Evolutionary conservation across 257 asterid genomes (phyloP).

Genomic region (Craterostigma plantagineum): DNA sequence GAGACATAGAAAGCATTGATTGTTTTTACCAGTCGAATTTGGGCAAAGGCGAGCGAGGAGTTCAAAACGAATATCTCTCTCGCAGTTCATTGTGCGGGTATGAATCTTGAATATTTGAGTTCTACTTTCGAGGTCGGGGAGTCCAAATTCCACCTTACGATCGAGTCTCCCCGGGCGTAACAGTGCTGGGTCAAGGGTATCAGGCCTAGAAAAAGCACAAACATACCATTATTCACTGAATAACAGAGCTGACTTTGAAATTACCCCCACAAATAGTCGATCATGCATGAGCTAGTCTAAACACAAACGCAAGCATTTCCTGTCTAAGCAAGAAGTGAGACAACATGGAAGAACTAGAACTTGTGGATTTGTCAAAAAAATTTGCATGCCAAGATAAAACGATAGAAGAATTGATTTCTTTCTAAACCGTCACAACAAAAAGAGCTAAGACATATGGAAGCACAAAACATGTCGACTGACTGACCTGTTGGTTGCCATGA

Average conservation of each 20-base stretch:
- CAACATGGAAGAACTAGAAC: too few species aligned
- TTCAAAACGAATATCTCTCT: conserved; percentile 59
- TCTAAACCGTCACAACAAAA: background rate
- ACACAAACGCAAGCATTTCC: too few species aligned
- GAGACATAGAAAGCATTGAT: background rate
- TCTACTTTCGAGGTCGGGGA: conserved; percentile 67
- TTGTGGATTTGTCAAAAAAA: too few species aligned
- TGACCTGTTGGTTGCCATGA: conserved; percentile 96
- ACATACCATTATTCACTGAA: too few species aligned
- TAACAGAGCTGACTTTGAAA: too few species aligned
- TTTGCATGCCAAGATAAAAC: too few species aligned
- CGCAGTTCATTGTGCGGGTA: conserved; percentile 72
- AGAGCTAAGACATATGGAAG: background rate
- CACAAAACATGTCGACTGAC: background rate
- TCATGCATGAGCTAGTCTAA: background rate
- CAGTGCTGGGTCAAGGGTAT: conserved; percentile 63
- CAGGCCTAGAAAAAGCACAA: conserved; percentile 39
- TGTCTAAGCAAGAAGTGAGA: too few species aligned
- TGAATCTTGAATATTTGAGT: conserved; percentile 66
- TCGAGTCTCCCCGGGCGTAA: conserved; percentile 65
- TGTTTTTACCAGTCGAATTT: conserved; percentile 49
- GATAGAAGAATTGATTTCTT: too few species aligned
- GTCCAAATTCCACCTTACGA: conserved; percentile 68
- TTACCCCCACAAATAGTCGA: too few species aligned
- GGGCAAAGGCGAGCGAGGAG: conserved; percentile 71